phyloP scores from a whole-genome alignment of 148 eudicot genomes.

The Mesembryanthemum crystallinum region DNA sequence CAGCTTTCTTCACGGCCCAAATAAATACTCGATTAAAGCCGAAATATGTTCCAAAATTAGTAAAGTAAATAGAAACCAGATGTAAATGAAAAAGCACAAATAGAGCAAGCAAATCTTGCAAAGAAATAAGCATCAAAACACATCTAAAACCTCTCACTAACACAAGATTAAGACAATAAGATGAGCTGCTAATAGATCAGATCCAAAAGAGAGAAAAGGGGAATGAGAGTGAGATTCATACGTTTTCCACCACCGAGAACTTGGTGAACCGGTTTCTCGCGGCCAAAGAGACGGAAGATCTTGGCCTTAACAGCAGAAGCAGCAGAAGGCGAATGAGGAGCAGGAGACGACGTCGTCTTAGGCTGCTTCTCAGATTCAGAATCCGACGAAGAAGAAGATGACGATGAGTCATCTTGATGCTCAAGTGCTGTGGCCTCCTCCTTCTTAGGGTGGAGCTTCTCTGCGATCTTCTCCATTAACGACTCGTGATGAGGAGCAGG shows the following conservation, averaged over 20 bases:
- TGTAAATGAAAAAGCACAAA: background rate
- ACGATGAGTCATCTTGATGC: conserved; percentile 36
- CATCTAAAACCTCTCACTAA: background rate
- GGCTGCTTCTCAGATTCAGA: conserved; percentile 34
- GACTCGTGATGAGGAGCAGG: conserved; percentile 26
- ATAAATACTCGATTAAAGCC: background rate
- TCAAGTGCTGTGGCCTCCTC: background rate
- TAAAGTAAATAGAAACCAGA: background rate
- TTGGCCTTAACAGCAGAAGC: conserved; percentile 39
- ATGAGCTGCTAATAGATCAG: background rate
- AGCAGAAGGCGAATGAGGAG: conserved; percentile 9
- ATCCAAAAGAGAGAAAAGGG: background rate
- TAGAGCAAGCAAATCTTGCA: background rate
- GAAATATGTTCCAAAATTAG: background rate
- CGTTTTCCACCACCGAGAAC: conserved; percentile 86
- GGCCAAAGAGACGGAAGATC: conserved; percentile 53
- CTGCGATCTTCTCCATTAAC: conserved; percentile 59
- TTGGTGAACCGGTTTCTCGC: conserved; percentile 73
- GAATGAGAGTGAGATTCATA: conserved; percentile 21
- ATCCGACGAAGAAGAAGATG: conserved; percentile 54
- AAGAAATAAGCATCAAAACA: background rate
- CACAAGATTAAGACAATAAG: background rate
- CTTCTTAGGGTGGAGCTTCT: conserved; percentile 42
- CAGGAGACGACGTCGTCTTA: conserved; percentile 19
- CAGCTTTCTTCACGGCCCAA: background rate